These are phyloP conservation scores for Prunus campanulata DNA, from an alignment of 306 rosid genomes.

Conservation along the genomic window DNA sequence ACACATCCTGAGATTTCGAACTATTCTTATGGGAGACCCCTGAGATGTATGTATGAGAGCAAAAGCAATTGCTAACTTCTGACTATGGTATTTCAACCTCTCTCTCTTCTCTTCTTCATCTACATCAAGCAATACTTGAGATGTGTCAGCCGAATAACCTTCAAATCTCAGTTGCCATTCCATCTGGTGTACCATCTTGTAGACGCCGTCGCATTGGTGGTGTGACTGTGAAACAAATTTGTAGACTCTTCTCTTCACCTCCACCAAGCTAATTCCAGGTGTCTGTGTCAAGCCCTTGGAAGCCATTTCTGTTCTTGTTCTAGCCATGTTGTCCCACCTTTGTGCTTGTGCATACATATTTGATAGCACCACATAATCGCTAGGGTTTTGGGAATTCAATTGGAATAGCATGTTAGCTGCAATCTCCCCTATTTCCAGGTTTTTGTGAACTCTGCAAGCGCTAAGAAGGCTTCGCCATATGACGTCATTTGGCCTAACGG, in stretches of 20 bases:
- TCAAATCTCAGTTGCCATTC: conserved; percentile 95
- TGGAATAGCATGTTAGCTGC: conserved; percentile 53
- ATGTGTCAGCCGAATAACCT: conserved; percentile 68
- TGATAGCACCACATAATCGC: conserved; percentile 69
- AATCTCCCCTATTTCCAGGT: conserved; percentile 60
- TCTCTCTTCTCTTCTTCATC: conserved; percentile 80
- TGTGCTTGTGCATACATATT: conserved; percentile 65
- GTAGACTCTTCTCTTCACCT: conserved; percentile 55
- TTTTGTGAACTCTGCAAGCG: conserved; percentile 64
- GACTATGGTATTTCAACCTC: conserved; percentile 76
- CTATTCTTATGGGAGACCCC: conserved; percentile 62
- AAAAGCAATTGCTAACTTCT: conserved; percentile 84
- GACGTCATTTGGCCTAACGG: conserved; percentile 54
- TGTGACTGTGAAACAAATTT: conserved; percentile 72
- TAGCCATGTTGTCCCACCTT: conserved; percentile 67
- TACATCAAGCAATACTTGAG: conserved; percentile 66
- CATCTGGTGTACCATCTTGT: conserved; percentile 88
- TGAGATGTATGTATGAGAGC: conserved; percentile 62
- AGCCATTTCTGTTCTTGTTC: conserved; percentile 55
- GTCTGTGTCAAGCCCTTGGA: conserved; percentile 49
- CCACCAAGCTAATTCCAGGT: conserved; percentile 72
- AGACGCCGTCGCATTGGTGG: conserved; percentile 34
- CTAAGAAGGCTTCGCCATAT: conserved; percentile 83
- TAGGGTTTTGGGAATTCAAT: conserved; percentile 42
- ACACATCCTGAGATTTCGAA: conserved; percentile 77